phyloP scores from a whole-genome alignment of 305 asterid species.

The Rubia tinctorum region DNA sequence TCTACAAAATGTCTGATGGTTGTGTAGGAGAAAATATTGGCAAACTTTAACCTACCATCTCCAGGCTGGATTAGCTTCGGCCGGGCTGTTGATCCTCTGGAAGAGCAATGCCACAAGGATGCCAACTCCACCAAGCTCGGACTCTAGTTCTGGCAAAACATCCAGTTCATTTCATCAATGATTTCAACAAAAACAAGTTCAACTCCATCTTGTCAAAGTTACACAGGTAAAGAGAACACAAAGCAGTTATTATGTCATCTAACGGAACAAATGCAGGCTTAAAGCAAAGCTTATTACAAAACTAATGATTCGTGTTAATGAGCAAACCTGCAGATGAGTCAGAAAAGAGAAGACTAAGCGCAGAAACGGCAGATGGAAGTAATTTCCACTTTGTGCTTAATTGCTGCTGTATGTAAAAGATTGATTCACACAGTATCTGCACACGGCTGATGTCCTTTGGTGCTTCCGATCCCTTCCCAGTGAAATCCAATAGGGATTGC shows the following conservation, averaged over 20 bases:
- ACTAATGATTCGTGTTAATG: conserved; percentile 7
- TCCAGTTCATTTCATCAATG: conserved; percentile 6
- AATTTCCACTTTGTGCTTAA: conserved; percentile 39
- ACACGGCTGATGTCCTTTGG: conserved; percentile 25
- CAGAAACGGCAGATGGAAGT: conserved; percentile 76
- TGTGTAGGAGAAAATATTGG: background rate
- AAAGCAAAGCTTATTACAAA: background rate
- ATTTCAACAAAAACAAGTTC: background rate
- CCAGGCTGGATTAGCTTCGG: conserved; percentile 81
- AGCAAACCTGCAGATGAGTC: conserved; percentile 46
- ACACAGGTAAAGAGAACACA: background rate
- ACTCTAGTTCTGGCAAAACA: conserved; percentile 39
- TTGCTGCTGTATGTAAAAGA: conserved; percentile 66
- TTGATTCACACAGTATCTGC: conserved; percentile 53
- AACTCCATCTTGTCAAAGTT: background rate
- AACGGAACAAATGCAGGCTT: background rate
- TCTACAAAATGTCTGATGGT: background rate
- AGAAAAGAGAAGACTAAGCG: conserved; percentile 56
- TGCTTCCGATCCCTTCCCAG: conserved; percentile 26
- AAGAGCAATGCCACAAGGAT: conserved; percentile 41
- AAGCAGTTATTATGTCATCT: background rate
- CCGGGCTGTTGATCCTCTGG: conserved; percentile 57
- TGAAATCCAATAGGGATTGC: conserved; percentile 47
- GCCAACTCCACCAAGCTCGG: conserved; percentile 26
- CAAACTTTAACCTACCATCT: conserved; percentile 57